Evolutionary conservation across 306 rosid species (phyloP).

Genomic region (Vicia faba): DNA sequence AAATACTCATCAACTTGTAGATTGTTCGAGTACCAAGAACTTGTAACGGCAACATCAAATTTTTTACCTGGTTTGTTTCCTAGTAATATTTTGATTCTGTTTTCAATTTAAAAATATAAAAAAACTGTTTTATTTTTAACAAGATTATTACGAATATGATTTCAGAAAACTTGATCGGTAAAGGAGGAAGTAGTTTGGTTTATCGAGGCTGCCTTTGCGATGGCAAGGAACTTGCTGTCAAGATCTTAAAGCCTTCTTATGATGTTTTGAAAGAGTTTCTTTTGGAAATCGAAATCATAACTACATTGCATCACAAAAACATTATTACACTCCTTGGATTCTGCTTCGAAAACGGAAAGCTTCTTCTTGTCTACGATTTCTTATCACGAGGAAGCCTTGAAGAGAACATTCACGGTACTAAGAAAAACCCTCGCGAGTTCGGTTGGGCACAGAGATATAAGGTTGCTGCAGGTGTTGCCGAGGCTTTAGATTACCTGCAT

Average conservation of each 20-base stretch:
- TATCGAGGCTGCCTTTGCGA: constrained; percentile 89
- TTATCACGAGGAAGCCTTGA: constrained; percentile 95
- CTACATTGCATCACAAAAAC: constrained; percentile 79
- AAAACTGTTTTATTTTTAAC: not conserved
- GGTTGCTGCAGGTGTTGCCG: constrained; percentile 88
- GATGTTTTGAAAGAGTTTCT: constrained; percentile 73
- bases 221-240: constrained; percentile 88
- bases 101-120: constrained; percentile 12
- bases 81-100: constrained; percentile 23
- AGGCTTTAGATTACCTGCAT: constrained; percentile 90
- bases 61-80: constrained; percentile 72
- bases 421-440: constrained; percentile 61
- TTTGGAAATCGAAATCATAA: constrained; percentile 86
- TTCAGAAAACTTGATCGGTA: constrained; percentile 86
- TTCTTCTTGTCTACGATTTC: constrained; percentile 91
- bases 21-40: constrained; percentile 76
- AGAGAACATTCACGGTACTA: constrained; percentile 89
- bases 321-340: constrained; percentile 87
- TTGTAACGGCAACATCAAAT: constrained; percentile 73
- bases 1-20: constrained; percentile 80
- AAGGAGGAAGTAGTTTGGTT: constrained; percentile 93
- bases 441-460: constrained; percentile 90
- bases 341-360: constrained; percentile 81
- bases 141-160: constrained; percentile 32
- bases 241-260: constrained; percentile 86